These are phyloP conservation scores for Pyracantha coccinea DNA, from an alignment of 331 rosid species.

Conservation along the genomic window DNA sequence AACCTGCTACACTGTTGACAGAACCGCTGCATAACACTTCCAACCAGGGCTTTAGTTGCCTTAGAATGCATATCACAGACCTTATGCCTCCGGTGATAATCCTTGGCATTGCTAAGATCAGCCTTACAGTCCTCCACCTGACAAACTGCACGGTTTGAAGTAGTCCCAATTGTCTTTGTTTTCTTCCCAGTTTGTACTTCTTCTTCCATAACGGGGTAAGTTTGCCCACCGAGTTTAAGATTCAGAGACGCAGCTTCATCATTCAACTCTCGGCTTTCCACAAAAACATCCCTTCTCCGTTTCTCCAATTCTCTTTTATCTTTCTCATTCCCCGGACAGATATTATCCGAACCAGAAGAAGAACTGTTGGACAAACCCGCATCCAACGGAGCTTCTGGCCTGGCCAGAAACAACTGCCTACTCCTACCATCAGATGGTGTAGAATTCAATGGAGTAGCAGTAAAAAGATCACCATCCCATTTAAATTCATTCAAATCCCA, in stretches of 20 bases:
- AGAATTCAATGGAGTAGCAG: conserved; percentile 46
- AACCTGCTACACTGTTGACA: conserved; percentile 98
- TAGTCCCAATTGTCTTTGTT: conserved; percentile 45
- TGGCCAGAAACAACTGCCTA: conserved; percentile 39
- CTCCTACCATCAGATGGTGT: conserved; percentile 50
- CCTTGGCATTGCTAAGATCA: conserved; percentile 67
- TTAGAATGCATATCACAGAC: conserved; percentile 85
- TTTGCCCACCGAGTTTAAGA: conserved; percentile 58
- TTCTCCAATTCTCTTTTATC: conserved; percentile 68
- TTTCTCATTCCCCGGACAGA: conserved; percentile 28
- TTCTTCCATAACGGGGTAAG: conserved; percentile 50
- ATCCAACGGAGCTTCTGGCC: conserved; percentile 34
- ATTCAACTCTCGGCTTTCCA: conserved; percentile 36
- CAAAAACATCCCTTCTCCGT: conserved; percentile 44
- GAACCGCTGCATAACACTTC: conserved; percentile 72
- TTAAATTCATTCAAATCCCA: conserved; percentile 91
- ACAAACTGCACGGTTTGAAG: conserved; percentile 56
- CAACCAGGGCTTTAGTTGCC: conserved; percentile 65
- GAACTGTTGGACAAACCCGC: conserved; percentile 41
- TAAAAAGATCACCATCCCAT: conserved; percentile 88
- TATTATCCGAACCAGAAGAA: conserved; percentile 34
- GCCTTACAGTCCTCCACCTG: conserved; percentile 81
- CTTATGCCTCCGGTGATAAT: conserved; percentile 83
- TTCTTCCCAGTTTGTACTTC: conserved; percentile 62
- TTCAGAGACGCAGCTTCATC: conserved; percentile 47